phyloP scores from a whole-genome alignment of 768 basidiomycete species.

The Lactarius hatsudake region DNA sequence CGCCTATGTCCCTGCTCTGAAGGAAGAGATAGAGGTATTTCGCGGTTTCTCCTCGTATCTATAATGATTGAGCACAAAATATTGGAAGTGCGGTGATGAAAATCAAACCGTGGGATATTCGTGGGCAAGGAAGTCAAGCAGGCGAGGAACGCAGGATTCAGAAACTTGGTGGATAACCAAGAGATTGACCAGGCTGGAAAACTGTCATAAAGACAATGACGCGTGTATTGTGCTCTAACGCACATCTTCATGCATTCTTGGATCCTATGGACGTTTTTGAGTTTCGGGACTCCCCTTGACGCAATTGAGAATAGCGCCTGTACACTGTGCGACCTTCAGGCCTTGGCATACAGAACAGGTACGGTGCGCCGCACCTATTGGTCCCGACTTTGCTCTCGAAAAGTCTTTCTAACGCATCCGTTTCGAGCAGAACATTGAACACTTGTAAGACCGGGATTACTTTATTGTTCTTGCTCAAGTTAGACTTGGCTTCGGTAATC shows the following conservation, averaged over 20 bases:
- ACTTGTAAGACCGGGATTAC: slow-evolving; percentile 83
- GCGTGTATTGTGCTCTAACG: slow-evolving; percentile 28
- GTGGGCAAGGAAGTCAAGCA: slow-evolving; percentile 70
- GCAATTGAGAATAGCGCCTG: slow-evolving; percentile 52
- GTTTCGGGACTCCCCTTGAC: slow-evolving; percentile 56
- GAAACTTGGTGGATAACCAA: slow-evolving; percentile 51
- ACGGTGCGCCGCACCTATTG: slow-evolving; percentile 45
- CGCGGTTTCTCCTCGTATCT: slow-evolving; percentile 80
- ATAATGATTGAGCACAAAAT: slow-evolving; percentile 19
- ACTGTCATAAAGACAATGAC: neutral
- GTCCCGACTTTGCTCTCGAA: slow-evolving; percentile 46
- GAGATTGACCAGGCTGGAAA: slow-evolving; percentile 60
- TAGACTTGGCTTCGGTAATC: slow-evolving; percentile 48
- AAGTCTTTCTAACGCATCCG: slow-evolving; percentile 54
- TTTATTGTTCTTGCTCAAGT: slow-evolving; percentile 61
- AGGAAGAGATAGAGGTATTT: slow-evolving; percentile 79
- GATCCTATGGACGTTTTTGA: slow-evolving; percentile 85
- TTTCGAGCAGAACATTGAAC: slow-evolving; percentile 69
- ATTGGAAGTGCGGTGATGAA: slow-evolving; percentile 23
- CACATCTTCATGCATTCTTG: slow-evolving; percentile 84
- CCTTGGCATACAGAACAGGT: neutral
- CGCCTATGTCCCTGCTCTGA: slow-evolving; percentile 63
- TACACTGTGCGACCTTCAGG: slow-evolving; percentile 41
- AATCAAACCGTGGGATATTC: slow-evolving; percentile 70
- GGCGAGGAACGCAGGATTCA: slow-evolving; percentile 40